Percentiles rank a stretch among this genome's conserved stretches.
phyloP scores from a whole-genome alignment of 108 stramenopile species.

The Parietichytrium sp. region DNA sequence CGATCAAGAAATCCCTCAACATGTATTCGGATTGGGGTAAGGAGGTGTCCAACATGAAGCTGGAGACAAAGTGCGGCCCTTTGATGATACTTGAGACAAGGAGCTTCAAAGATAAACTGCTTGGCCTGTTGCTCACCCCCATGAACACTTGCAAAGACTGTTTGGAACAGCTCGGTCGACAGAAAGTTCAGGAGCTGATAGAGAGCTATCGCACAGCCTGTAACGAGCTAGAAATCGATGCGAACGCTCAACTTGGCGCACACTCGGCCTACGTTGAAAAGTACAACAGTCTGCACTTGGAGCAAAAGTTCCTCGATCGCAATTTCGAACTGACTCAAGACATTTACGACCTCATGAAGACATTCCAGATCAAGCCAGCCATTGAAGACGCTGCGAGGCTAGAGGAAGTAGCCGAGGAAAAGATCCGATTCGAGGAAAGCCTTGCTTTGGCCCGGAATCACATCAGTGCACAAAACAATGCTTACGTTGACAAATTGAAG shows the following conservation, averaged over 20 bases:
- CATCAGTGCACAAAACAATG: conserved; percentile 26
- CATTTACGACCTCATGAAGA: conserved; percentile 12
- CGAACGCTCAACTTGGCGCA: not conserved
- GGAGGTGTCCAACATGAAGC: conserved; percentile 37
- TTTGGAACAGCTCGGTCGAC: not conserved
- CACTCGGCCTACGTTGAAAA: conserved; percentile 4
- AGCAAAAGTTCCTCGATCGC: conserved; percentile 32
- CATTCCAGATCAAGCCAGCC: conserved; percentile 3
- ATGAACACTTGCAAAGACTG: not conserved
- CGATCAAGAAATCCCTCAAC: not conserved
- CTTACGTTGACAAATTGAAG: conserved; percentile 30
- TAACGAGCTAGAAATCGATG: not conserved
- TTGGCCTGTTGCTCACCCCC: not conserved
- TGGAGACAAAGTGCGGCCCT: conserved; percentile 9
- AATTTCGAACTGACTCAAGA: not conserved
- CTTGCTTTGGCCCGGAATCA: conserved; percentile 10
- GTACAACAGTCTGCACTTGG: not conserved
- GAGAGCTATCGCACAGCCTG: not conserved
- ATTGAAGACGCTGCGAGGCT: conserved; percentile 26
- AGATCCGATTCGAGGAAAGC: not conserved
- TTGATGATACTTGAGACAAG: not conserved
- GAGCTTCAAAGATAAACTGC: conserved; percentile 11
- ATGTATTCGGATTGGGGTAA: conserved; percentile 30
- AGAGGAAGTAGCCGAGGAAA: conserved; percentile 24
- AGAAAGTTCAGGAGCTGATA: not conserved